A percentile compares a stretch with the other conserved stretches of the same genome.
phyloP scores from a whole-genome alignment of 805 yeast species.

The Wickerhamomyces mucosus region DNA sequence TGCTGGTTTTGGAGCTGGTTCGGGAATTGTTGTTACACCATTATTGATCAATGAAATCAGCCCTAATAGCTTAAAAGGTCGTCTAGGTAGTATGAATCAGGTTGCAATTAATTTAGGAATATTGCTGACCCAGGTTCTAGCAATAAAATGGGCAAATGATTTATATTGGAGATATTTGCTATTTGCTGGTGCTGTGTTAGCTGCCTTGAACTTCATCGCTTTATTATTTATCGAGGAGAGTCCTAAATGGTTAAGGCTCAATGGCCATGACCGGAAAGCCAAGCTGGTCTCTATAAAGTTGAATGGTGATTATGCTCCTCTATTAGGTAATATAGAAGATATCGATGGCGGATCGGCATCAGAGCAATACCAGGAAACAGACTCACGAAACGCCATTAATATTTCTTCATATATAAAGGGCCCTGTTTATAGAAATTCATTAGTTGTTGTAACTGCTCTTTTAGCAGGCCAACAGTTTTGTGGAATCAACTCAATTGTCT shows the following conservation, averaged over 20 bases:
- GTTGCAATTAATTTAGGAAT: constrained; percentile 82
- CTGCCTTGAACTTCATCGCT: constrained; percentile 36
- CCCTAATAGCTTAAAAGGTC: constrained; percentile 60
- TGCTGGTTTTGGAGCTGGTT: constrained; percentile 83
- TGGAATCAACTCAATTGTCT: constrained; percentile 87
- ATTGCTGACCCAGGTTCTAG: constrained; percentile 65
- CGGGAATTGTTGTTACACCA: constrained; percentile 79
- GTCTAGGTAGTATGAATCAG: constrained; percentile 85
- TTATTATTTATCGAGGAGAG: constrained; percentile 52
- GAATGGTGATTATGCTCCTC: constrained; percentile 21
- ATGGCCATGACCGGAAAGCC: constrained; percentile 37
- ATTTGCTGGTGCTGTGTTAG: constrained; percentile 48
- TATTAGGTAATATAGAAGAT: constrained; percentile 12
- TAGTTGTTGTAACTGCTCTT: constrained; percentile 58
- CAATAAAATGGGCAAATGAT: constrained; percentile 56
- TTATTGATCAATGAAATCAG: constrained; percentile 72
- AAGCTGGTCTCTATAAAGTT: constrained; percentile 24
- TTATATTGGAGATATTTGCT: constrained; percentile 67
- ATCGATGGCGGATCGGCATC: constrained; percentile 1
- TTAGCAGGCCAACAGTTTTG: constrained; percentile 83
- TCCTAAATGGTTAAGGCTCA: constrained; percentile 69
- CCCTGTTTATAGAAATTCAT: constrained; percentile 45
- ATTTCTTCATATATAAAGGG: constrained; percentile 38
- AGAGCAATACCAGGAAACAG: too few species aligned
- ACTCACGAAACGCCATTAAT: constrained; percentile 16